Evolutionary conservation across 1,284 basidiomycete genomes (phyloP), one percentile per base, ranked within the genome.

Genomic region (Rugosomyces carneus): DNA sequence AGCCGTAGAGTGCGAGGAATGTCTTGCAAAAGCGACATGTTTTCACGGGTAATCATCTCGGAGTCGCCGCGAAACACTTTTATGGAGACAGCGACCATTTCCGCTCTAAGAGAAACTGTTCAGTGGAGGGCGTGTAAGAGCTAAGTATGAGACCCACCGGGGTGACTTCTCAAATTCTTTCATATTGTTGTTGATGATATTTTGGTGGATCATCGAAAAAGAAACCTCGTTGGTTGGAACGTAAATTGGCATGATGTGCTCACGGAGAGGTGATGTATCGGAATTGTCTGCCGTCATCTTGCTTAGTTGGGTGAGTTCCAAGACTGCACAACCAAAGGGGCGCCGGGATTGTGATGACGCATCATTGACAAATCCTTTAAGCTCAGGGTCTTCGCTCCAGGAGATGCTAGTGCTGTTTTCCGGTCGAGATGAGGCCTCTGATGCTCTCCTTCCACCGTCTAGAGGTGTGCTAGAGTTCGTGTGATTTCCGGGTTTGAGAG

Each of bases 121-220:
- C 32, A 44, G 19, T 13, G 7, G 19, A 23, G 7, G 15, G n/a
- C 29, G 21, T 31, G 13, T 7, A 29, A 16, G 10, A 21, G 5
- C 1, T 40, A 11, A 10, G 9, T 10, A 36, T 49, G 19, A 41
- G n/a, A 59, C 76, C 48, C 57, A 89, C 87, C 90, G 80, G 0
- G 85, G 60, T 1, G 89, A 90, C 59, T 89, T 92, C 58, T 91
- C 89, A 56, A 83, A 93, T 56, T 93, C 89, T 59, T 83, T 85
- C 11, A 68, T 71, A 48, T 90, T 85, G 49, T 79, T 79, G 15
- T 81, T 81, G 52, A 98, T 89, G 61, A 99, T 90, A 62, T 93
- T 93, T 65, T 97, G 92, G 64, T 98, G 95, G 35, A 98, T 73
- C 68, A 89, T 95, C 5, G 91, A 91, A 62, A 96, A 97, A 15